These are phyloP conservation scores for Vinca minor DNA, from an alignment of 257 asterid species.

Conservation along the genomic window DNA sequence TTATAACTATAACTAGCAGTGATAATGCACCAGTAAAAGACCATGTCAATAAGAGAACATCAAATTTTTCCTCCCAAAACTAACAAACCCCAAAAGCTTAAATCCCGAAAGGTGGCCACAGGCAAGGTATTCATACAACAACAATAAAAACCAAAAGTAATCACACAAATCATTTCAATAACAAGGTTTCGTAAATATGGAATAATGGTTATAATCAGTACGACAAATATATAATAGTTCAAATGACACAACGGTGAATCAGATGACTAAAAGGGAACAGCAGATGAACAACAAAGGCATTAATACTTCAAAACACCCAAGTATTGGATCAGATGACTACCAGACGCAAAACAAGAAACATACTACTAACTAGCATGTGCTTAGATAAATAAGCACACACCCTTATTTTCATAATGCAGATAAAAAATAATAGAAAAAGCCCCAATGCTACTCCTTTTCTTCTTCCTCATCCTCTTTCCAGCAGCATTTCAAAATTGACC, in stretches of 20 bases:
- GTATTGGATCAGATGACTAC: no score
- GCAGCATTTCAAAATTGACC: slow-evolving; percentile 62
- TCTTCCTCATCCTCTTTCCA: slow-evolving; percentile 53
- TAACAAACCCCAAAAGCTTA: no score
- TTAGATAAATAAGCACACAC: background rate
- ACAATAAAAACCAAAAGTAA: no score
- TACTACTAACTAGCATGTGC: slow-evolving; percentile 12
- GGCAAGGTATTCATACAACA: no score
- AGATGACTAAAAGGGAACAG: background rate
- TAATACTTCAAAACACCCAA: no score
- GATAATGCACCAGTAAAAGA: no score
- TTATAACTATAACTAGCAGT: no score
- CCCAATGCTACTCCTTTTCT: slow-evolving; percentile 57
- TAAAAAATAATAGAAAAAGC: slow-evolving; percentile 8
- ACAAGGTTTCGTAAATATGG: no score
- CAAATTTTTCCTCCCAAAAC: no score
- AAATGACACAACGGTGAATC: background rate
- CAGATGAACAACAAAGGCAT: background rate
- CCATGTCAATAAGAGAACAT: no score
- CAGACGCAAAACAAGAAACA: background rate
- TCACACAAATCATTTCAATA: no score
- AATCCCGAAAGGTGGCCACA: no score
- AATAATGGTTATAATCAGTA: background rate
- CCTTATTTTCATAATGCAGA: background rate
- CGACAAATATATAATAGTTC: background rate